These are phyloP conservation scores for Elsinoe batatas DNA, from an alignment of 2,329 filamentous ascomycete genomes.

Conservation along the genomic window DNA sequence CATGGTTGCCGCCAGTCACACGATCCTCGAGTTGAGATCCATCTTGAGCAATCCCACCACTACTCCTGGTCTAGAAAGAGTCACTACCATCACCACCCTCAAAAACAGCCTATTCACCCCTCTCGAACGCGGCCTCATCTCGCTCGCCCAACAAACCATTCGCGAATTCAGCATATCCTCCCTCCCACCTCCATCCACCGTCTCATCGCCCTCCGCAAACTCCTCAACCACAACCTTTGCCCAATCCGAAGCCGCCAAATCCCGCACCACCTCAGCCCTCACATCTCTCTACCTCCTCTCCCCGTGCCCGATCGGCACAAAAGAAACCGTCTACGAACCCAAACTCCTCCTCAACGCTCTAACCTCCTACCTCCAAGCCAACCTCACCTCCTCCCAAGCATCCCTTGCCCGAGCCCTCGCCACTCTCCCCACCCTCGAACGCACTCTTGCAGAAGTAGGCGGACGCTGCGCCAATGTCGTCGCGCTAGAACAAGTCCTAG, in stretches of 20 bases:
- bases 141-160: constrained; percentile 65
- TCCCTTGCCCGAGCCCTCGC: constrained; percentile 65
- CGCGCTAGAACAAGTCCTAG: constrained; percentile 72
- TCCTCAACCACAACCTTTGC: constrained; percentile 34
- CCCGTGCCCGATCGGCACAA: constrained; percentile 42
- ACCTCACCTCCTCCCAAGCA: constrained; percentile 68
- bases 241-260: constrained; percentile 63
- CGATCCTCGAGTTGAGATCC: constrained; percentile 64
- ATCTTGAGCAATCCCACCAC: constrained; percentile 50
- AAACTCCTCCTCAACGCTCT: constrained; percentile 64
- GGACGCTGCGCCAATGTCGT: constrained; percentile 82
- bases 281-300: constrained; percentile 73
- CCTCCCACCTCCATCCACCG: constrained; percentile 29
- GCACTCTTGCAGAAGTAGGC: constrained; percentile 70
- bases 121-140: constrained; percentile 62
- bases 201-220: constrained; percentile 19
- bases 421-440: constrained; percentile 71
- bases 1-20: constrained; percentile 72
- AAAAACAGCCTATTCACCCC: constrained; percentile 60
- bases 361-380: constrained; percentile 71
- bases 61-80: constrained; percentile 58
- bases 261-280: constrained; percentile 63
- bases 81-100: constrained; percentile 63
- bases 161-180: constrained; percentile 71
- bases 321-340: constrained; percentile 49